Evolutionary conservation across 1,139 yeast species (phyloP).

Genomic region (Magnusiomyces tetraspermus): DNA sequence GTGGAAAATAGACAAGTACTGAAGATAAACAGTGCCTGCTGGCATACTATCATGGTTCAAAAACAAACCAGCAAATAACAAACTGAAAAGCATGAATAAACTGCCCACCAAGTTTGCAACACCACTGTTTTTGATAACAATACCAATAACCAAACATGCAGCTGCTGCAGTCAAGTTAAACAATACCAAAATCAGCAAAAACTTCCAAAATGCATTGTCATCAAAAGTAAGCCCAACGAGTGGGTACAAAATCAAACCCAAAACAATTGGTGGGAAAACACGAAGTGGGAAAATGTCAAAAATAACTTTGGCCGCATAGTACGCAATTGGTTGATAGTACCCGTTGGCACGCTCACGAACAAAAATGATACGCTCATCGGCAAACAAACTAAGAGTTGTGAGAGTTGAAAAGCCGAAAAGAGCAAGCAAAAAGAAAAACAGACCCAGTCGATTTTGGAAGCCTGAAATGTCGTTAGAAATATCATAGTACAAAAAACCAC

Average conservation of each 20-base stretch:
- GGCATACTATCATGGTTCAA: constrained; percentile 74
- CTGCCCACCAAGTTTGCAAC: constrained; percentile 88
- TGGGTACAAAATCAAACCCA: constrained; percentile 84
- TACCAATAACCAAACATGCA: constrained; percentile 79
- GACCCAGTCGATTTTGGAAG: constrained; percentile 87
- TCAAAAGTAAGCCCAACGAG: constrained; percentile 78
- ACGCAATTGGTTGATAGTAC: constrained; percentile 78
- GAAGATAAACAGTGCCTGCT: constrained; percentile 63
- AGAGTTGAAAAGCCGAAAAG: constrained; percentile 89
- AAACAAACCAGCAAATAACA: constrained; percentile 86
- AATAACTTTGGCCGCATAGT: constrained; percentile 71
- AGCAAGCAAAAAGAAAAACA: constrained; percentile 81
- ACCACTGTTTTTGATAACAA: constrained; percentile 79
- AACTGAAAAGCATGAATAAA: constrained; percentile 67
- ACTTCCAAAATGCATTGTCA: constrained; percentile 65
- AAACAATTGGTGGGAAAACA: constrained; percentile 76
- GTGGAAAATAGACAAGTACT: constrained; percentile 83
- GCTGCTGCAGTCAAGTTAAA: constrained; percentile 83
- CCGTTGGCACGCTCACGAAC: constrained; percentile 90
- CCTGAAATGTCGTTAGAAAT: constrained; percentile 86
- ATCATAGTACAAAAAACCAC: constrained; percentile 78
- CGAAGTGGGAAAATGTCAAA: constrained; percentile 88
- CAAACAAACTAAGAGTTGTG: constrained; percentile 83
- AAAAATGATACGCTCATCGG: constrained; percentile 79
- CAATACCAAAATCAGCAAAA: constrained; percentile 57